Evolutionary conservation across 441 rosid genomes (phyloP), one percentile per base, ranked within the genome.

Genomic region (Pelargonium australe): DNA sequence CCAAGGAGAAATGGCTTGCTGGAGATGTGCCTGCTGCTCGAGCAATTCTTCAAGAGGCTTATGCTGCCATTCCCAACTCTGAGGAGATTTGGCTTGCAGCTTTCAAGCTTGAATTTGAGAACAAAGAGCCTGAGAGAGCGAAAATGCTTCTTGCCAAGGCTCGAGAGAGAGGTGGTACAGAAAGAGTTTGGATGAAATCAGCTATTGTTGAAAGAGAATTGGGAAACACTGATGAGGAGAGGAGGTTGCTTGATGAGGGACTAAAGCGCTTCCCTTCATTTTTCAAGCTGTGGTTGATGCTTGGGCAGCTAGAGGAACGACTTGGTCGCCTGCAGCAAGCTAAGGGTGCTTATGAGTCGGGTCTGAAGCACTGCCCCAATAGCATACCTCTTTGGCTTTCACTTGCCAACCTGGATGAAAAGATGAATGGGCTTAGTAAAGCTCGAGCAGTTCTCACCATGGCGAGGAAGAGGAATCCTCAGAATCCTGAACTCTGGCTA

Each of bases 131-230:
- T 5, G 7, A 14, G 61, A 55, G 61, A 55, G 61, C 61, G 16
- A 55, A 55, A 55, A 14, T 55, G 61, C 23, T 55, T 55, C 61
- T 55, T 55, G 61, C 20, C 61, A 55, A 55, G 61, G 23, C 61
- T 55, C 61, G 61, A 55, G 61, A 14, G 25, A 55, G 20, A 16
- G 61, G 61, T 16, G 61, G 61, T 23, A 55, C 73, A 25, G 78
- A 70, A 63, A 75, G 78, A 51, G 78, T 75, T 25, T 75, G 78
- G 78, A 75, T 75, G 78, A 75, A 75, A 44, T 75, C 78, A 65
- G 75, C 75, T 19, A 70, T 75, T 25, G 75, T 70, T 7, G 78
- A 70, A 63, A 70, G 77, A 53, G 77, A 75, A 45, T 63, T 75
- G 61, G 74, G 77, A 43, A 75, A 44, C 55, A 57, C 70, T 4